Percentiles rank a stretch among this genome's conserved stretches.
These are phyloP conservation scores for Phalaenopsis equestris DNA, from an alignment of 106 monocot species.

Conservation along the genomic window DNA sequence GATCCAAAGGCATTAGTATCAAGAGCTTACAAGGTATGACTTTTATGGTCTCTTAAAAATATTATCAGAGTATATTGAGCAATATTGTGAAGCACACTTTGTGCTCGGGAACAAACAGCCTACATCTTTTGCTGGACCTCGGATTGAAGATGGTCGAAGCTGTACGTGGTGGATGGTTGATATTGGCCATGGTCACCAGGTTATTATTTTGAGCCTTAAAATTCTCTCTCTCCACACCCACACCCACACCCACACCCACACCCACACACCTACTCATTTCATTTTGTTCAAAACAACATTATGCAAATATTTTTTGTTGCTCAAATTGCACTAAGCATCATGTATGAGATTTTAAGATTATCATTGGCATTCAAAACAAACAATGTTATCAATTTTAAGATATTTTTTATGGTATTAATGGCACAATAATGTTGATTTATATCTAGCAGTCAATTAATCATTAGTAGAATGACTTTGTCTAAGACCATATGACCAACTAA, in stretches of 20 bases:
- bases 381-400: not conserved
- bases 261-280: no score
- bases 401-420: not conserved
- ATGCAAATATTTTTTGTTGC: not conserved
- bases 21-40: slow-evolving; percentile 69
- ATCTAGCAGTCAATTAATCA: no score
- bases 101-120: slow-evolving; percentile 23
- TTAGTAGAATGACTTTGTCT: no score
- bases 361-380: not conserved
- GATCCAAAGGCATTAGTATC: slow-evolving; percentile 88
- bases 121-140: slow-evolving; percentile 83
- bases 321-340: not conserved
- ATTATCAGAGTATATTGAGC: not conserved
- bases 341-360: not conserved
- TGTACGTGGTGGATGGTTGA: slow-evolving; percentile 96
- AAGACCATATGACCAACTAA: no score
- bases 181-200: slow-evolving; percentile 89
- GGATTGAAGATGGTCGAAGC: slow-evolving; percentile 48
- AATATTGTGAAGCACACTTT: not conserved
- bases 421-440: no score
- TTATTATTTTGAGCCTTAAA: slow-evolving; percentile 5
- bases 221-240: not conserved
- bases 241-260: no score
- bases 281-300: not conserved
- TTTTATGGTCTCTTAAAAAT: not conserved